Percentiles rank a stretch among this genome's conserved stretches.
These are phyloP conservation scores for Verticillium isaacii DNA, from an alignment of 2,329 filamentous ascomycete genomes.

Conservation along the genomic window DNA sequence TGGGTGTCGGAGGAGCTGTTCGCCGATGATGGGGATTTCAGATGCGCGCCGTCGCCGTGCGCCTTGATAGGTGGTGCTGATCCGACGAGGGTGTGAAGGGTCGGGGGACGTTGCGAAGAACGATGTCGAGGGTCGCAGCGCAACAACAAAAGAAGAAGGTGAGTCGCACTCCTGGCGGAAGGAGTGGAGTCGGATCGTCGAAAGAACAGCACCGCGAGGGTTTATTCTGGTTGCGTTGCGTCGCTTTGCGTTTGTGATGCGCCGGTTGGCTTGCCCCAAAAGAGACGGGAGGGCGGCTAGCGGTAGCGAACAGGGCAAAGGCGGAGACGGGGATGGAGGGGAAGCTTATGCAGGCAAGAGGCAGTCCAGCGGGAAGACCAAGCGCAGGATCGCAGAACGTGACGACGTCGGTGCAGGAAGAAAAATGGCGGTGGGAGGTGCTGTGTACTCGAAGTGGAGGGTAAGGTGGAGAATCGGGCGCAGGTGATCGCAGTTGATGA, in stretches of 20 bases:
- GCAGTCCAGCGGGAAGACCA: neutral
- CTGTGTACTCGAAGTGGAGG: neutral
- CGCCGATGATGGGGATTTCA: neutral
- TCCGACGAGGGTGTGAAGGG: neutral
- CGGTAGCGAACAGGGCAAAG: neutral
- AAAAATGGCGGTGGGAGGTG: neutral
- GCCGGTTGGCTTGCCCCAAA: neutral
- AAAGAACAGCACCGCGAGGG: neutral
- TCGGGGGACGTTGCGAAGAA: neutral
- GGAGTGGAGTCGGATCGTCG: neutral
- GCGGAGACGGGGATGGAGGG: neutral
- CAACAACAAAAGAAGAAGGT: neutral
- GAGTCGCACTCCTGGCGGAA: neutral
- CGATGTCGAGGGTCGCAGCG: neutral
- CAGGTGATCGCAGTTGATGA: neutral
- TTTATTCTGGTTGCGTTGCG: neutral
- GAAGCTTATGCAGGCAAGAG: constrained; percentile 2
- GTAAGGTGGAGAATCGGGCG: neutral
- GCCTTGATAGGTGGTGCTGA: neutral
- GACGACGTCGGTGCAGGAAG: neutral
- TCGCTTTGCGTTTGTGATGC: neutral
- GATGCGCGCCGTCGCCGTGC: neutral
- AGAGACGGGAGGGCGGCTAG: neutral
- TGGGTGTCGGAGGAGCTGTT: neutral
- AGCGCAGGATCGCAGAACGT: neutral